Evolutionary conservation across 2,329 filamentous ascomycete genomes (phyloP), one percentile per base, ranked within the genome.

Genomic region (Neophaeococcomyces aloes): DNA sequence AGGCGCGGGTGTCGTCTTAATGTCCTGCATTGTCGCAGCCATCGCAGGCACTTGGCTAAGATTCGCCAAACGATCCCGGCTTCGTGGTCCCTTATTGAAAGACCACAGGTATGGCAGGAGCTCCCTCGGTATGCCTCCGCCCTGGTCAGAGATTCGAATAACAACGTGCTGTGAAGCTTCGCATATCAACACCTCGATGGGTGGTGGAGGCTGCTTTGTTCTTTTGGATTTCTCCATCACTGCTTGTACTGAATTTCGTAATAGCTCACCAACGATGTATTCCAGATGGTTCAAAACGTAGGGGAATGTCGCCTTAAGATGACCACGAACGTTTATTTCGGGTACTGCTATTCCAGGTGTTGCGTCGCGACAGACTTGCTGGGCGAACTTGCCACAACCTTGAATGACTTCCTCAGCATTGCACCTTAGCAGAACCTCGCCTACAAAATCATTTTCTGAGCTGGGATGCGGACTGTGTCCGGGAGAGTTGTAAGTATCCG

Each of bases 201-300:
- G 86, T 0, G 86, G 86, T 1, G 85, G 82, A 13, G 63, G 61
- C n/a, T 54, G 48, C 13, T 56, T 57, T 48, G 54, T 62, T 43
- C 68, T 68, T 40, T 71, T 67, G 46, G 81, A 78, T 52, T 78
- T 76, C 58, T 95, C 89, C 48, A 94, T 81, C 29, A 91, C 80
- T 15, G 88, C 88, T 64, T 96, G 88, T 13, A 98, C 85, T 0
- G 86, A 93, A 65, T 98, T 98, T 29, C 91, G 81, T 18, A 98
- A 72, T 17, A 98, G 78, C 66, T 98, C 91, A 40, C 91, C 88
- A 45, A 98, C 77, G 55, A 98, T 95, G 65, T 98, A 98, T 65
- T 98, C 89, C 40, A 98, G 75, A 61, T 96, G 91, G 58, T 82
- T 91, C 40, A 94, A 76, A 51, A 98, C 96, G 58, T 95, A 98